phyloP scores from a whole-genome alignment of 306 rosid genomes.

The Vigna unguiculata region DNA sequence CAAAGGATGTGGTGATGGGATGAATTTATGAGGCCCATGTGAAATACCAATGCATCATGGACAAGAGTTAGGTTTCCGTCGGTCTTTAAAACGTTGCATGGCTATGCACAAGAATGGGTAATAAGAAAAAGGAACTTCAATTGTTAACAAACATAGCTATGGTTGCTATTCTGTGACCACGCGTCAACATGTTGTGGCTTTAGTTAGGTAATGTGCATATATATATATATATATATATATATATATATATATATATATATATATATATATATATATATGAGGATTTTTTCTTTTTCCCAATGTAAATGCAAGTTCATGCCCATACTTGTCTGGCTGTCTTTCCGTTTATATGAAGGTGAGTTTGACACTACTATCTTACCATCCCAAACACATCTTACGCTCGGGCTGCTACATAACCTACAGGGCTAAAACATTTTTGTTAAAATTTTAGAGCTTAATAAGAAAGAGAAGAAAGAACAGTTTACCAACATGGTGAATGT shows the following conservation, averaged over 20 bases:
- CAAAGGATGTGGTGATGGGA: not conserved
- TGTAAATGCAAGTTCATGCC: conserved; percentile 39
- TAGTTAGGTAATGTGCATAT: not conserved
- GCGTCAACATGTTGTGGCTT: conserved; percentile 36
- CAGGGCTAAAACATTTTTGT: not conserved
- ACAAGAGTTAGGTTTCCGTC: conserved; percentile 34
- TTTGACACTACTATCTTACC: conserved; percentile 26
- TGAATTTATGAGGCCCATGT: conserved; percentile 30
- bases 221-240: too few species aligned
- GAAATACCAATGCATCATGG: not conserved
- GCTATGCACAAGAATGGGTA: conserved; percentile 4
- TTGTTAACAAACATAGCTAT: conserved; percentile 23
- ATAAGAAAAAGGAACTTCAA: not conserved
- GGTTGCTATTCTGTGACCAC: conserved; percentile 25
- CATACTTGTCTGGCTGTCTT: conserved; percentile 42
- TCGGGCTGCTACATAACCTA: not conserved
- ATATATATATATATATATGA: not conserved
- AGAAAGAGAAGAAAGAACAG: not conserved
- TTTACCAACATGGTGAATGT: not conserved
- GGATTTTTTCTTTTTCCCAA: not conserved
- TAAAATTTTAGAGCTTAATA: not conserved
- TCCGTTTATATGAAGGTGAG: conserved; percentile 42
- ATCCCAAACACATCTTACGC: not conserved
- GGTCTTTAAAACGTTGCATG: conserved; percentile 21
- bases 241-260: not conserved